Conservation (phyloP, 176 grass and related monocot genomes). For the Aegilops tauschii region DNA sequence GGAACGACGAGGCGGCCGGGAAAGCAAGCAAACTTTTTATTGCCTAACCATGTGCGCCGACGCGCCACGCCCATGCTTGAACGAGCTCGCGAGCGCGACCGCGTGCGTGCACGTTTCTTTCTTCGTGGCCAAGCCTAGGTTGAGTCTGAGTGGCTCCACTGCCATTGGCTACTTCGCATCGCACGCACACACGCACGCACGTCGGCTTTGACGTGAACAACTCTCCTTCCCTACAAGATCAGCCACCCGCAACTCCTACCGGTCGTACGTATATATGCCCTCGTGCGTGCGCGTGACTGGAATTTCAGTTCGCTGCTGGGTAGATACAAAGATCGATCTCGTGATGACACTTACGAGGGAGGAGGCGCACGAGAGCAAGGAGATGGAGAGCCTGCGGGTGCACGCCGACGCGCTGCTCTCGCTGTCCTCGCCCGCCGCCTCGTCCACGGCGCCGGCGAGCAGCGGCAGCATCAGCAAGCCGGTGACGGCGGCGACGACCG, state of each 20-base stretch:
- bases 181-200: neutral
- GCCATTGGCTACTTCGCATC: slow-evolving; percentile 14
- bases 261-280: slow-evolving; percentile 17
- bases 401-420: slow-evolving; percentile 48
- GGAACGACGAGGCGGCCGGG: neutral
- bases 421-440: neutral
- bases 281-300: neutral
- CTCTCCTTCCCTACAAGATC: neutral
- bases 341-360: slow-evolving; percentile 45
- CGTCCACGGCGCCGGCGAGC: neutral
- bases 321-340: too few relatives aligned
- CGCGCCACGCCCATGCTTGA: neutral
- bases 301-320: slow-evolving; percentile 2
- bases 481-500: neutral
- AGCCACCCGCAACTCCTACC: neutral
- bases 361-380: slow-evolving; percentile 38
- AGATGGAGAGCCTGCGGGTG: slow-evolving; percentile 49
- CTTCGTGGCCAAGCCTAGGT: slow-evolving; percentile 34
- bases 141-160: neutral
- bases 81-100: neutral
- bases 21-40: neutral
- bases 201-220: slow-evolving; percentile 40
- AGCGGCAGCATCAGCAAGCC: neutral
- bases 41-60: slow-evolving; percentile 19
- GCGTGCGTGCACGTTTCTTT: slow-evolving; percentile 36